Percentiles rank a stretch among this genome's conserved stretches.
phyloP scores from a whole-genome alignment of 2,329 filamentous ascomycete genomes.

The Cercospora citrullina region DNA sequence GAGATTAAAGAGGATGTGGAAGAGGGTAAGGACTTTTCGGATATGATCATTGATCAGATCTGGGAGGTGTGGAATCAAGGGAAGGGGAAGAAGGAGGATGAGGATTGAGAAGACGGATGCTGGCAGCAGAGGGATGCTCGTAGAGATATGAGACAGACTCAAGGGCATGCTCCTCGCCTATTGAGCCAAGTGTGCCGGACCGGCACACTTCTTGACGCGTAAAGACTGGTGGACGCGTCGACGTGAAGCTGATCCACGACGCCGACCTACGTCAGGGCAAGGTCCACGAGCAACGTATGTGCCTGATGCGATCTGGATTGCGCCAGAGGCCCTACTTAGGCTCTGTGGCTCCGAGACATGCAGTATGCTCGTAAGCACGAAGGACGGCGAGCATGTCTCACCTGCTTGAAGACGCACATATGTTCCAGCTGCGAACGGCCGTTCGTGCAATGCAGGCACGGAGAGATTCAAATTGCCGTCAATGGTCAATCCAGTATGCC shows the following conservation, averaged over 20 bases:
- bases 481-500: neutral
- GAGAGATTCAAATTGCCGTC: neutral
- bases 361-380: conserved; percentile 11
- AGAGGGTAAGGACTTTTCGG: conserved; percentile 41
- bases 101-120: conserved; percentile 12
- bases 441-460: conserved; percentile 6
- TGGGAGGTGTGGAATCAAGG: conserved; percentile 42
- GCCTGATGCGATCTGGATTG: neutral
- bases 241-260: neutral
- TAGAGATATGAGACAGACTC: neutral
- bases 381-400: conserved; percentile 12
- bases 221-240: neutral
- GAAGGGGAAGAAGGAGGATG: conserved; percentile 38
- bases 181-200: neutral
- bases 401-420: conserved; percentile 2
- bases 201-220: neutral
- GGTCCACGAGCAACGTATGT: neutral
- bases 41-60: conserved; percentile 44
- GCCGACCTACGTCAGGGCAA: neutral
- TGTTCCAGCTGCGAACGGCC: conserved; percentile 13
- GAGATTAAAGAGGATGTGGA: conserved; percentile 48
- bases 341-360: conserved; percentile 5
- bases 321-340: neutral
- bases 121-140: neutral
- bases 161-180: neutral